phyloP scores from a whole-genome alignment of 2,329 filamentous ascomycete species.

The Akanthomyces uredinophilus region DNA sequence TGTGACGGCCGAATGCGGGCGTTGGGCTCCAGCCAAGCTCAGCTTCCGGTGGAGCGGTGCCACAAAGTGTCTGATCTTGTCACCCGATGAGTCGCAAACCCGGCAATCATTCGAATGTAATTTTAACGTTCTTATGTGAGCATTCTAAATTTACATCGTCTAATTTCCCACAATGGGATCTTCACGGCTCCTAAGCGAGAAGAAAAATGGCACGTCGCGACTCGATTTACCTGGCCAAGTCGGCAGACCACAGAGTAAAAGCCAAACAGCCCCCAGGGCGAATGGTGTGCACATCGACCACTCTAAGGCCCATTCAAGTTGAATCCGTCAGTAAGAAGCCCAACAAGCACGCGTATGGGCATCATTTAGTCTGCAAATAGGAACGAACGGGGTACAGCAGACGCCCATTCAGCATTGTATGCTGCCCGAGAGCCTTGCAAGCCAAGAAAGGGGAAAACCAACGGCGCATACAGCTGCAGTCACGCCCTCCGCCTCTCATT shows the following conservation, averaged over 20 bases:
- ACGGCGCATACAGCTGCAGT: not conserved
- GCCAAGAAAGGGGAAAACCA: not conserved
- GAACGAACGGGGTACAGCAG: not conserved
- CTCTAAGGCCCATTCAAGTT: no score
- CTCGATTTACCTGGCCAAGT: not conserved
- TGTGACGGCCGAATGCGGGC: not conserved
- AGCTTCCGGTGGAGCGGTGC: constrained; percentile 2
- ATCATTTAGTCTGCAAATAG: not conserved
- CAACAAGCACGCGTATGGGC: no score
- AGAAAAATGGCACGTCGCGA: not conserved
- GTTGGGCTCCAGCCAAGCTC: not conserved
- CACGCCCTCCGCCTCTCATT: not conserved
- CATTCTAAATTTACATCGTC: not conserved
- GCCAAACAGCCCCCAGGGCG: not conserved
- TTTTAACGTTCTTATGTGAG: not conserved
- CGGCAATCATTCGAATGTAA: not conserved
- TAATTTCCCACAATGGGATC: not conserved
- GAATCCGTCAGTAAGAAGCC: no score
- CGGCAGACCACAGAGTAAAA: not conserved
- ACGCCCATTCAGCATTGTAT: not conserved
- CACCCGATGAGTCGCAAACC: not conserved
- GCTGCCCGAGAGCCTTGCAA: not conserved
- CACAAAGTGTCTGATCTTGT: not conserved
- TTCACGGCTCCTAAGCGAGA: not conserved
- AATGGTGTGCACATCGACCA: not conserved